Evolutionary conservation across 352 stramenopile species (phyloP), one percentile per base, ranked within the genome.

Genomic region (Pythium aristosporum): DNA sequence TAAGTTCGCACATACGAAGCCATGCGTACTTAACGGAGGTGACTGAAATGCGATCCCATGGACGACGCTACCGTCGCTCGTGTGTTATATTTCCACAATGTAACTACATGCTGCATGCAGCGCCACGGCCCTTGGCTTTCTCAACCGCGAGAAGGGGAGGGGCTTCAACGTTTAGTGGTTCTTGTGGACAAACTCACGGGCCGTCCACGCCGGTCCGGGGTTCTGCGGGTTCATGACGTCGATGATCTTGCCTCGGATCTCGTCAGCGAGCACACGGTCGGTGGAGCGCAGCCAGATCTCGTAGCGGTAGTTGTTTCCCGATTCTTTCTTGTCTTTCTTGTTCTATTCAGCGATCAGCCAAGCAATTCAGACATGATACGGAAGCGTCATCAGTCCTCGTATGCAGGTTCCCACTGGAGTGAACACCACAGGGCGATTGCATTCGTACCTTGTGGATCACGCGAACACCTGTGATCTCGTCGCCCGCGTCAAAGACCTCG

Each of bases 401-500:
- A 30, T 30, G 3, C 25, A 30, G 25, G 25, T 30, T 30, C 18
- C 39, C 34, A 39, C 34, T 2, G 8, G 11, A 46, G 39, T 46
- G 9, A 46, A 46, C 16, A 46, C 41, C n/a, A 61, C 3, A 1
- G 28, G 6, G 42, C 67, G 3, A 30, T 30, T 30, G 5, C 0
- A 30, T 30, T 30, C 11, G 16, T 68, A 93, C 85, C 76, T 97
- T 97, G 72, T 97, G 89, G 57, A 97, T 87, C 42, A 97, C 80
- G 64, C 91, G 88, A 34, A 95, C 85, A 50, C 91, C 91, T n/a
- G 88, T 97, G 67, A 97, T 86, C 65, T 97, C 87, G 57, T 96
- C 85, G 42, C 75, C 85, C 2, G 78, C 67, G 56, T 97, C 88
- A 41, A 97, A 90, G 7, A 87, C 80, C 69, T 97, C 91, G 48